Evolutionary conservation across 1,284 basidiomycete species (phyloP).

Genomic region (Tilletia horrida): DNA sequence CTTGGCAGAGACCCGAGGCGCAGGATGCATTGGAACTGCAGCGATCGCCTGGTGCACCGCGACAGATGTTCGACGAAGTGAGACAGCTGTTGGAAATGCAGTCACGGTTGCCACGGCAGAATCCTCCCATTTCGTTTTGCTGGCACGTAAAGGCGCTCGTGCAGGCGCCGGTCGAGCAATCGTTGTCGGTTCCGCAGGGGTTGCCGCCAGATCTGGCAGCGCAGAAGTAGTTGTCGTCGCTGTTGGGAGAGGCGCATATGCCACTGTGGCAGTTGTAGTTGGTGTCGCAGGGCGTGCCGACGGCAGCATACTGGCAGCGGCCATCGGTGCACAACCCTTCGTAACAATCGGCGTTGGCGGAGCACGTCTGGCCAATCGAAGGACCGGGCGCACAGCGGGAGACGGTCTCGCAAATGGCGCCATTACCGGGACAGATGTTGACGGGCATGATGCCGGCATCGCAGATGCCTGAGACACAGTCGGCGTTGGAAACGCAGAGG

Average conservation of each 20-base stretch:
- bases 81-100: not conserved
- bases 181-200: not conserved
- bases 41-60: not conserved
- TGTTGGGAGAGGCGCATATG: not conserved
- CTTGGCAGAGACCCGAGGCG: not conserved
- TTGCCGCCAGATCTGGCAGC: not conserved
- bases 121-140: not conserved
- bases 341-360: not conserved
- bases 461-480: not conserved
- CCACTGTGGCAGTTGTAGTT: not conserved
- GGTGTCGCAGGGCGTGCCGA: not conserved
- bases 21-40: not conserved
- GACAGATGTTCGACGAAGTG: not conserved
- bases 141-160: not conserved
- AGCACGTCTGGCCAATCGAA: not conserved
- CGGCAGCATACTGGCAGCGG: not conserved
- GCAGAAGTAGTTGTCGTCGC: not conserved
- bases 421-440: constrained; percentile 2
- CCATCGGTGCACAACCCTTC: not conserved
- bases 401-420: constrained; percentile 3
- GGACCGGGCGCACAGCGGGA: not conserved
- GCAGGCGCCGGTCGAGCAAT: constrained; percentile 2
- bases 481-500: not conserved
- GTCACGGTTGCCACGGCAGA: not conserved
- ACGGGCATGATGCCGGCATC: not conserved